Evolutionary conservation across 2,329 filamentous ascomycete genomes (phyloP), one percentile per base, ranked within the genome.

Genomic region (Pseudogymnoascus sp.): DNA sequence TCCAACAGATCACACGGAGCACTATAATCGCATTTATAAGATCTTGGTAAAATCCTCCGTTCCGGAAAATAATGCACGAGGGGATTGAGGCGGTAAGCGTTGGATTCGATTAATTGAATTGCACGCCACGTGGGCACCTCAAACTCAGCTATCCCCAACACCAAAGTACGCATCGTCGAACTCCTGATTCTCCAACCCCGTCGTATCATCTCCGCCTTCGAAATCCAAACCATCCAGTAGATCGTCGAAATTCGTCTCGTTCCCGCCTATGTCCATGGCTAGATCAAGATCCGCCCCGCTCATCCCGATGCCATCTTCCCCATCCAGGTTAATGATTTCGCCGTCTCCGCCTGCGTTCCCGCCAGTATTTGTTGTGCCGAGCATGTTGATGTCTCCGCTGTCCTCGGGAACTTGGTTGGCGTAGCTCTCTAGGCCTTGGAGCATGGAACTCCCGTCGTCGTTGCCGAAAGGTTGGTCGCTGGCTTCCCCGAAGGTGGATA

Each of bases 211-310:
- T 12, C 64, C 67, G 10, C 57, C 65, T 1, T 39, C 67, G 59
- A 69, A 69, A 45, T 73, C 71, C 61, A 74, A 67, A 2, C 51
- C 51, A 12, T 61, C 40, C 11, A 60, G 36, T 11, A 65, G 29
- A 57, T 72, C 69, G 34, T 74, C 69, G 61, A 73, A 73, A 6
- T 65, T 64, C 62, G 67, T 72, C 16, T 71, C 69, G 11, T 69
- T 69, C 14, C 64, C 70, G 18, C 68, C 70, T 31, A 77, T 77
- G 29, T 75, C 79, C 73, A 82, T 77, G 29, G 80, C 81, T 81
- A 84, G 84, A 66, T 84, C 80, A 1, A 83, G 80, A 62, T 63
- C 64, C 7, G 31, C 36, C 34, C 57, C 34, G 21, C 29, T 61
- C 42, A 69, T 61, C 6, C 62, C 66, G 6, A 69, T 21, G 45